phyloP scores from a whole-genome alignment of 2,329 filamentous ascomycete species.

The Ascochyta koolunga region DNA sequence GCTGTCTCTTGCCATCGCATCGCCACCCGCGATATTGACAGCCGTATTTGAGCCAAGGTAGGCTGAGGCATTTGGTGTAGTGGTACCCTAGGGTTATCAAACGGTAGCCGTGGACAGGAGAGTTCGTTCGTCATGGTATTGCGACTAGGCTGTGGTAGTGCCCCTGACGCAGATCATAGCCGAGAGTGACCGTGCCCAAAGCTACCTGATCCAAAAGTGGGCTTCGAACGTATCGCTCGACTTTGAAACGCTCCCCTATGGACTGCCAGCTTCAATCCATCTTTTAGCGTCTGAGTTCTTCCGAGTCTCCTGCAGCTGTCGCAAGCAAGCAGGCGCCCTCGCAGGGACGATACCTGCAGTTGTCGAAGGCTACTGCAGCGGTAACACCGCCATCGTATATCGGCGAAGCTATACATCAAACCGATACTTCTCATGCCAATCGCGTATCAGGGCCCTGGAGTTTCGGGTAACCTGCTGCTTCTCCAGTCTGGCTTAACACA shows the following conservation, averaged over 20 bases:
- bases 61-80: conserved; percentile 5
- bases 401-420: background rate
- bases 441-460: conserved; percentile 2
- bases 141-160: conserved; percentile 14
- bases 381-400: background rate
- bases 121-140: conserved; percentile 17
- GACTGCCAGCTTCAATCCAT: conserved; percentile 11
- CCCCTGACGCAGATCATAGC: conserved; percentile 27
- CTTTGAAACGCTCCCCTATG: conserved; percentile 29
- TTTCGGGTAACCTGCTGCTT: conserved; percentile 16
- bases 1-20: background rate
- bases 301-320: background rate
- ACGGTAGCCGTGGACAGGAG: conserved; percentile 12
- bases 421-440: background rate
- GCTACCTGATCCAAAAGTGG: conserved; percentile 6
- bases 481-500: conserved; percentile 8
- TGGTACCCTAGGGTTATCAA: conserved; percentile 11
- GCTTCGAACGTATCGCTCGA: conserved; percentile 22
- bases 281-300: background rate
- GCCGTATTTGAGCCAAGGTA: background rate
- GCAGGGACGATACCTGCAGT: background rate
- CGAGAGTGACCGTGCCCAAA: conserved; percentile 26
- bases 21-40: background rate
- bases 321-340: background rate
- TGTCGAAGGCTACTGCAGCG: background rate